Percentiles rank a stretch among this genome's conserved stretches.
Conservation (phyloP, 805 yeast species). For the Saturnispora halmiae region DNA sequence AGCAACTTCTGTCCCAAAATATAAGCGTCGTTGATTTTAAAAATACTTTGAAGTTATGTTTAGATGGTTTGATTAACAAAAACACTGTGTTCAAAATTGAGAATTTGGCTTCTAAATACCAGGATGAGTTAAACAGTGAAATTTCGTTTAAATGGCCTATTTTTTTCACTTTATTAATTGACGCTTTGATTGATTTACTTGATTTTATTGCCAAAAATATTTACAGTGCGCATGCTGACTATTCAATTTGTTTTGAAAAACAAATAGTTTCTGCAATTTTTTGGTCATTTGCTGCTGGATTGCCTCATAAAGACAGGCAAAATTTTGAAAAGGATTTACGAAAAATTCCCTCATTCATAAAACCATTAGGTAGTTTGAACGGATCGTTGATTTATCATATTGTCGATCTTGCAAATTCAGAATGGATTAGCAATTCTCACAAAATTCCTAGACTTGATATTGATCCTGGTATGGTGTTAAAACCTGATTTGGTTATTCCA, state of each 20-base stretch:
- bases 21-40: conserved; percentile 6
- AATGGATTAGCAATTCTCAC: conserved; percentile 36
- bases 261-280: conserved; percentile 32
- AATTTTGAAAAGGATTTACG: conserved; percentile 29
- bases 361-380: conserved; percentile 2
- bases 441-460: conserved; percentile 36
- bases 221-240: conserved; percentile 23
- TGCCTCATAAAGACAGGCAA: conserved; percentile 31
- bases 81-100: not conserved
- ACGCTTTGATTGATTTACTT: conserved; percentile 28
- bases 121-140: not conserved
- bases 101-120: not conserved
- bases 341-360: conserved; percentile 17
- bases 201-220: conserved; percentile 17
- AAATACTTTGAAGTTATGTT: not conserved
- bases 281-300: conserved; percentile 65
- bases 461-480: conserved; percentile 49
- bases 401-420: conserved; percentile 36
- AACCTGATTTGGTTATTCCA: conserved; percentile 61
- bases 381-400: conserved; percentile 34
- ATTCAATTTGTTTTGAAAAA: conserved; percentile 27
- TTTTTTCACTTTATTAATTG: conserved; percentile 32
- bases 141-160: conserved; percentile 20
- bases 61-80: conserved; percentile 5
- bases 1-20: not conserved